Conservation (phyloP, 345 rosid species). For the Rhodomyrtus tomentosa region DNA sequence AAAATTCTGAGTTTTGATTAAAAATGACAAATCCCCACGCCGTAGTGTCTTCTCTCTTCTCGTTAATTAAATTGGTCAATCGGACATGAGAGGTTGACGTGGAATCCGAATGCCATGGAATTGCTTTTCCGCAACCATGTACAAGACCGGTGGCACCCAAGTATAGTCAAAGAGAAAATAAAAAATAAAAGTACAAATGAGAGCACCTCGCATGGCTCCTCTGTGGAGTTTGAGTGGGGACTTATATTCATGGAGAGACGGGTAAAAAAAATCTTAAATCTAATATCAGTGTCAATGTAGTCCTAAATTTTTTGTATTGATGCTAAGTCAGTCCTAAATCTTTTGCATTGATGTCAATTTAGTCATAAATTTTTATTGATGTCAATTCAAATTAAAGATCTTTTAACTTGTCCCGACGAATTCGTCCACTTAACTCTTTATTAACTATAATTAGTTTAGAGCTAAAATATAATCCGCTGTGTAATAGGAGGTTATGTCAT, state of each 20-base stretch:
- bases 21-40: accelerated
- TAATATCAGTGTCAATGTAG: too few species aligned
- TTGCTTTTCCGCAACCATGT: background rate
- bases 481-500: background rate
- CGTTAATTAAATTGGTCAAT: background rate
- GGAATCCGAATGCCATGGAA: background rate
- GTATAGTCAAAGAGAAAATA: background rate
- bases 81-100: background rate
- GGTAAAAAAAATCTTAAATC: too few species aligned
- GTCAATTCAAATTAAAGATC: too few species aligned
- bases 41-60: background rate
- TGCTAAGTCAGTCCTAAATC: too few species aligned
- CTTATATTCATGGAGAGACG: accelerated
- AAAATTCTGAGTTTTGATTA: background rate
- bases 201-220: background rate
- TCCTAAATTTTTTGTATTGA: too few species aligned
- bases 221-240: background rate
- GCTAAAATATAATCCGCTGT: too few species aligned
- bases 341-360: too few species aligned
- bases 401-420: too few species aligned
- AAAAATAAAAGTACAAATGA: background rate
- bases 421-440: too few species aligned
- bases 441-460: too few species aligned
- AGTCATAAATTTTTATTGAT: too few species aligned
- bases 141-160: background rate